Base-by-base conservation (phyloP, 1,284 basidiomycete genomes). In the Malassezia cuniculi region DNA sequence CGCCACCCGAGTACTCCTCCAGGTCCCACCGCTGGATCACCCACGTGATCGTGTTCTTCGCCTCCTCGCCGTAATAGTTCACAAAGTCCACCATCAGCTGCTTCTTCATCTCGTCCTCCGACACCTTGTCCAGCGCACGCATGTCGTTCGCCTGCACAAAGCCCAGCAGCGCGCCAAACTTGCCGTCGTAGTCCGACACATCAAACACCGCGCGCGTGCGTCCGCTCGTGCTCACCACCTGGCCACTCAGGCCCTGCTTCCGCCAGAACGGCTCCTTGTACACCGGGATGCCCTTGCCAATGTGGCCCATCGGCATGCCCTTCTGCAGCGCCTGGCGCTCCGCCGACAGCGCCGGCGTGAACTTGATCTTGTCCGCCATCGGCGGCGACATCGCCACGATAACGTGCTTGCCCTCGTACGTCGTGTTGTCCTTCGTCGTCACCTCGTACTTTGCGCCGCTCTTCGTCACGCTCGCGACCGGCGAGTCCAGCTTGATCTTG, bases 371-470 rank as follows among this genome's bases (percentile, higher is more conserved):
- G 17, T 18, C 37, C 7, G 37, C 37, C 22, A 39, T 31, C 25
- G 37, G 37, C 18, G 37, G 37, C 24, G 37, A 39, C 37, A 39
- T 39, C 17, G 37, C 37, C 2, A 39, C 37, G 16, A 39, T 31
- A 2, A 39, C 31, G 11, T 25, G 17, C 18, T 16, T 12, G 4
- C 16, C 16, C 30, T 12, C 12, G 31, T 20, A 39, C 14, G 22
- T n/a, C 15, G 18, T 34, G 30, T 25, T 25, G 25, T 14, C 11
- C 6, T 18, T 31, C 3, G 27, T 17, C 22, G 10, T 27, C 19
- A 34, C 31, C 1, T 30, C n/a, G 24, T 39, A 39, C 8, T 14
- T 12, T 9, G n/a, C 15, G 19, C 34, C 18, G 22, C 5, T 15
- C 5, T 20, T 16, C 7, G 14, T 14, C n/a, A 34, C 26, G 26